Evolutionary conservation across 257 asterid genomes (phyloP).

Genomic region (Haberlea rhodopensis): DNA sequence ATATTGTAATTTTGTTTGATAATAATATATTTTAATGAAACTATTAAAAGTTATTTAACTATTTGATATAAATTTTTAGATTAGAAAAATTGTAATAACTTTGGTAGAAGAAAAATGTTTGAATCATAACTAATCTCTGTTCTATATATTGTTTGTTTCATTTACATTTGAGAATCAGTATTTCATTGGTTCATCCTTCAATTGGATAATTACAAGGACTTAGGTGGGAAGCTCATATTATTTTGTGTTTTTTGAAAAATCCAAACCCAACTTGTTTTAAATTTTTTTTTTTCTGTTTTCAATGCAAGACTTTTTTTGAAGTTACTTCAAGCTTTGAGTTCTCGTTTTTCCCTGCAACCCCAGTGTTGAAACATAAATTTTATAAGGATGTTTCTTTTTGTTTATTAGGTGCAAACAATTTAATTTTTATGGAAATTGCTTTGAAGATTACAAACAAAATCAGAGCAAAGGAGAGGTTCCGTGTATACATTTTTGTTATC

Average conservation of each 20-base stretch:
- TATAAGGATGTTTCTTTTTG: background rate
- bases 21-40: no score
- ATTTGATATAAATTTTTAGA: no score
- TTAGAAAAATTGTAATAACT: no score
- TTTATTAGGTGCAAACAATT: slow-evolving; percentile 47
- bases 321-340: background rate
- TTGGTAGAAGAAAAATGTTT: no score
- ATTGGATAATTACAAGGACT: slow-evolving; percentile 37
- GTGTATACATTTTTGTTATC: slow-evolving; percentile 45
- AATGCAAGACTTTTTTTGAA: no score
- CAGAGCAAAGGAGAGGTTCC: slow-evolving; percentile 40
- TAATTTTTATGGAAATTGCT: slow-evolving; percentile 51
- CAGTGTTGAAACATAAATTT: background rate
- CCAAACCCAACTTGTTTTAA: background rate
- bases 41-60: no score
- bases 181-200: slow-evolving; percentile 51
- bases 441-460: slow-evolving; percentile 45
- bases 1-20: no score
- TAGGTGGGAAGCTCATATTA: slow-evolving; percentile 32
- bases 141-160: no score
- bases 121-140: no score
- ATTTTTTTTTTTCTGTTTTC: no score
- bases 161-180: slow-evolving; percentile 54
- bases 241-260: background rate
- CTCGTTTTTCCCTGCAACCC: background rate